phyloP scores from a whole-genome alignment of 2,329 filamentous ascomycete species.

The Hansfordia pulvinata region DNA sequence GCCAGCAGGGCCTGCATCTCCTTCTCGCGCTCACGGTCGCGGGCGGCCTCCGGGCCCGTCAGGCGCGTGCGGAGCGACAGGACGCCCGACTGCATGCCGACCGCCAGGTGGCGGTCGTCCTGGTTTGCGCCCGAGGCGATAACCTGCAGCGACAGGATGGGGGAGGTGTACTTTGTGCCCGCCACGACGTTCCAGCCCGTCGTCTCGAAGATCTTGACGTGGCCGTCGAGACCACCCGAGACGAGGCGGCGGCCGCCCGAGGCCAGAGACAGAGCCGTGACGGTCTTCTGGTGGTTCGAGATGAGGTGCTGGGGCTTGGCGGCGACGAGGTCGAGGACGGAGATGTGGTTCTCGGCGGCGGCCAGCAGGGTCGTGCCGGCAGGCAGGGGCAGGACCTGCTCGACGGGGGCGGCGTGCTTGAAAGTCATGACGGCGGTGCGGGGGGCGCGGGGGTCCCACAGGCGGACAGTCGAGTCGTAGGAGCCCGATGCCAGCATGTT shows the following conservation, averaged over 20 bases:
- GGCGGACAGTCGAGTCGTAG: slow-evolving; percentile 84
- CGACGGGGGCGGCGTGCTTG: slow-evolving; percentile 81
- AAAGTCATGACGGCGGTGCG: slow-evolving; percentile 71
- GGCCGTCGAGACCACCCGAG: slow-evolving; percentile 82
- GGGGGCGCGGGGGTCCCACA: slow-evolving; percentile 81
- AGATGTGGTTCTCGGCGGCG: slow-evolving; percentile 73
- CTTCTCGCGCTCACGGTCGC: slow-evolving; percentile 63
- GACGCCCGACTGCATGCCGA: slow-evolving; percentile 91
- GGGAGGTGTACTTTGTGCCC: slow-evolving; percentile 83
- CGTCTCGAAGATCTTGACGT: slow-evolving; percentile 95
- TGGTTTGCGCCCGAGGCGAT: slow-evolving; percentile 52
- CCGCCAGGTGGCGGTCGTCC: slow-evolving; percentile 84
- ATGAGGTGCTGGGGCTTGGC: slow-evolving; percentile 79
- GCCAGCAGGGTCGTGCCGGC: slow-evolving; percentile 79
- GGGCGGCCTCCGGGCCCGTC: slow-evolving; percentile 66
- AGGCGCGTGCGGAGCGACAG: slow-evolving; percentile 82
- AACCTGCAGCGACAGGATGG: slow-evolving; percentile 73
- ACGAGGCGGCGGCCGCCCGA: slow-evolving; percentile 71
- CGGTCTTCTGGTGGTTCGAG: slow-evolving; percentile 94
- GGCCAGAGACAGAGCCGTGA: slow-evolving; percentile 74
- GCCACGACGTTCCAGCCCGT: slow-evolving; percentile 93
- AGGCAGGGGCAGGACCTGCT: slow-evolving; percentile 75
- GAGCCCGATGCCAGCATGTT: slow-evolving; percentile 78
- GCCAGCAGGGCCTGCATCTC: slow-evolving; percentile 74
- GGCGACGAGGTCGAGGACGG: slow-evolving; percentile 83